A percentile compares a stretch with the other conserved stretches of the same genome.
phyloP scores from a whole-genome alignment of 257 asterid species.

The Solanum bulbocastanum region DNA sequence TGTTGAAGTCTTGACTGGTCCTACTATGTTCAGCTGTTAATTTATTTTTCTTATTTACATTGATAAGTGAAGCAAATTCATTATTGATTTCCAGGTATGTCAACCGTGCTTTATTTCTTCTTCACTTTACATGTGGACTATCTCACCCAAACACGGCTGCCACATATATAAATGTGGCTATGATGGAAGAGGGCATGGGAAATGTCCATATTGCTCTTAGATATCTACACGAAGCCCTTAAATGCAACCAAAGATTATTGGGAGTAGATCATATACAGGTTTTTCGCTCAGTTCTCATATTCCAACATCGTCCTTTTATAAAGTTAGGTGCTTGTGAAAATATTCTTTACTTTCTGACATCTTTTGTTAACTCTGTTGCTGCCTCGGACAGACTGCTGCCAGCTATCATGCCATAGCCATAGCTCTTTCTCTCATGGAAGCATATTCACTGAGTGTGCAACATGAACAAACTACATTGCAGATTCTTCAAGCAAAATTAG shows the following conservation, averaged over 20 bases:
- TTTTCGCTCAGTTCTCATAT: slow-evolving; percentile 27
- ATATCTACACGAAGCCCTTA: slow-evolving; percentile 97
- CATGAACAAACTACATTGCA: slow-evolving; percentile 97
- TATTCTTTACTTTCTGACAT: slow-evolving; percentile 10
- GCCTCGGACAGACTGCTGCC: slow-evolving; percentile 84
- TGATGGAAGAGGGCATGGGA: slow-evolving; percentile 99
- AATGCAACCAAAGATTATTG: slow-evolving; percentile 78
- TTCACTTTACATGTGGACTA: slow-evolving; percentile 93
- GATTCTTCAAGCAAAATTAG: slow-evolving; percentile 92
- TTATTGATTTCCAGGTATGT: slow-evolving; percentile 56
- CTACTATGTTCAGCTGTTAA: not conserved
- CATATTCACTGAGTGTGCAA: slow-evolving; percentile 93
- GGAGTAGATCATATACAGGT: slow-evolving; percentile 99
- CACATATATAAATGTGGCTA: slow-evolving; percentile 94
- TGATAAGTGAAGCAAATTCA: not conserved
- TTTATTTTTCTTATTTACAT: not conserved
- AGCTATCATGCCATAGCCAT: slow-evolving; percentile 99
- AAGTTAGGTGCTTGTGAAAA: slow-evolving; percentile 1
- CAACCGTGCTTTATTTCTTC: slow-evolving; percentile 95
- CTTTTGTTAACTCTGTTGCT: slow-evolving; percentile 10
- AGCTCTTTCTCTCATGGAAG: slow-evolving; percentile 98
- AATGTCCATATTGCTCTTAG: slow-evolving; percentile 97
- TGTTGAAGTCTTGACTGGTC: not conserved
- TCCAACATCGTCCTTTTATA: not conserved
- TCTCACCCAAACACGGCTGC: slow-evolving; percentile 99